Evolutionary conservation across 2,329 filamentous ascomycete genomes (phyloP), one percentile per base, ranked within the genome.

Genomic region (Fusarium phyllophilum): DNA sequence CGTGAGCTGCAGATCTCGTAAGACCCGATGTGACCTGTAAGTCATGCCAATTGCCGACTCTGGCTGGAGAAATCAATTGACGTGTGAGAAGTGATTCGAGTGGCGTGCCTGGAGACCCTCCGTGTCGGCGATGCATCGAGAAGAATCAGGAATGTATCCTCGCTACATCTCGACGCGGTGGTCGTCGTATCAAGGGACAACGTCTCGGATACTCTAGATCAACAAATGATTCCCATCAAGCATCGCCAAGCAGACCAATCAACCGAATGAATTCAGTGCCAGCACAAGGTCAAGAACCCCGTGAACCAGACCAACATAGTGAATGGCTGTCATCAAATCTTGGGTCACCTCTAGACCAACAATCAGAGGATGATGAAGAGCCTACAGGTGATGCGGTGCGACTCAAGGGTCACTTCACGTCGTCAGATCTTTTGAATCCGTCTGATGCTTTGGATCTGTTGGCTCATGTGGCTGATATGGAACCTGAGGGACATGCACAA

Each of bases 371-470:
- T 45, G 64, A 66, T n/a, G 64, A 66, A 12, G 64, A 49, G 56
- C 56, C 11, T 13, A 46, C 15, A 36, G 54, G 39, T 29, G 55
- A 52, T 13, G 33, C 61, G 5, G 70, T 41, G 3, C 56, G 67
- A 7, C 79, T 84, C 10, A 82, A 84, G 45, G 83, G 83, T 34
- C 82, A 82, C 48, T 83, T 84, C 64, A 82, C 82, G 3, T 82
- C 83, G 0, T 81, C 81, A 0, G 83, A 85, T 67, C 77, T 85
- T 4, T 74, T 84, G 39, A 84, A 84, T 24, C 83, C 83, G 5
- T 84, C 83, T 3, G 83, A 85, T 58, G 83, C 83, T 1, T 74
- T 85, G 51, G 81, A 84, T 59, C 68, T 85, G 24, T 69, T 85
- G 31, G 83, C 82, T 34, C 83, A 84, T 62, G 83, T 84, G 9